phyloP scores from a whole-genome alignment of 768 basidiomycete genomes.

The Kwoniella europaea region DNA sequence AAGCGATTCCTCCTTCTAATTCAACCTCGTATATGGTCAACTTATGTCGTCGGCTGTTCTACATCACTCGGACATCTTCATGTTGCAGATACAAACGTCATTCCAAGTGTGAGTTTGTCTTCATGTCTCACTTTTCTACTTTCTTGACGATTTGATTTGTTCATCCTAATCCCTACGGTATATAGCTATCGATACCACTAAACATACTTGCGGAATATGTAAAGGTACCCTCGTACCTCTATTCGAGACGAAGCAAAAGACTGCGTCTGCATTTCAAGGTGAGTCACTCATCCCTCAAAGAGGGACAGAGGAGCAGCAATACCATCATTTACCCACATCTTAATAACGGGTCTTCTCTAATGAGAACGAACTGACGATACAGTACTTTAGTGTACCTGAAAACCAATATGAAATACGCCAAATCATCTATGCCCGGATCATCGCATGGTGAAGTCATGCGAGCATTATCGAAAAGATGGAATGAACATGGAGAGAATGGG shows the following conservation, averaged over 20 bases:
- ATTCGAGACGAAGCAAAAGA: slow-evolving; percentile 45
- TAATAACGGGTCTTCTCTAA: too few relatives aligned
- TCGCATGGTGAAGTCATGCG: slow-evolving; percentile 55
- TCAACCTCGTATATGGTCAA: too few relatives aligned
- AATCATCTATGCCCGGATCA: slow-evolving; percentile 44
- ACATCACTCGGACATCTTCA: neutral
- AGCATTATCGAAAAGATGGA: slow-evolving; percentile 45
- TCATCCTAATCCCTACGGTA: neutral
- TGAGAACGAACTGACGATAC: too few relatives aligned
- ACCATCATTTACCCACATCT: too few relatives aligned
- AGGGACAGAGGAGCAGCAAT: too few relatives aligned
- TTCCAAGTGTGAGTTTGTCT: slow-evolving; percentile 51
- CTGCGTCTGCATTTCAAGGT: slow-evolving; percentile 54
- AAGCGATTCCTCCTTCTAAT: slow-evolving; percentile 26
- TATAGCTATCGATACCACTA: slow-evolving; percentile 54
- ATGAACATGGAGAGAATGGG: slow-evolving; percentile 24
- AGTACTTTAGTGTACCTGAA: slow-evolving; percentile 44
- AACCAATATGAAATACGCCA: slow-evolving; percentile 46
- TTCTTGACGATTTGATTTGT: too few relatives aligned
- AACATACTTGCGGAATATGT: slow-evolving; percentile 58
- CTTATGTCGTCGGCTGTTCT: too few relatives aligned
- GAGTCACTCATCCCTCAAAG: slow-evolving; percentile 6
- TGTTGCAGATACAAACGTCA: slow-evolving; percentile 49
- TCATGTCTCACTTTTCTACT: too few relatives aligned
- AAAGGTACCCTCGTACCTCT: slow-evolving; percentile 47